Percentiles rank a stretch among this genome's conserved stretches.
Conservation (phyloP, 2,329 filamentous ascomycete species). For the Xenoacremonium recifei region DNA sequence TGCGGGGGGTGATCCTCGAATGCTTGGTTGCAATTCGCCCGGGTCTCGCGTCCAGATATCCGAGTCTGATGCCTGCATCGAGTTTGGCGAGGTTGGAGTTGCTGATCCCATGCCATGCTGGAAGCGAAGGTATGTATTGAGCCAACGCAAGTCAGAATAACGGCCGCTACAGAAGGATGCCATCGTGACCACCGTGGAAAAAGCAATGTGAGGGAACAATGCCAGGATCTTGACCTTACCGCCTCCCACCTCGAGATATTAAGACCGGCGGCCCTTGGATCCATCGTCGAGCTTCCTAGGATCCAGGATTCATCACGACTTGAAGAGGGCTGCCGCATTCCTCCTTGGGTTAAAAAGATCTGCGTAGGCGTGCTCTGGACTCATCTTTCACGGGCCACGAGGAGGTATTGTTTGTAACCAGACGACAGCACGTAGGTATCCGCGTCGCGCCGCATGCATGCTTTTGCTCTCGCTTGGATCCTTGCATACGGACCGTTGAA, state of each 20-base stretch:
- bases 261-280: too few relatives aligned
- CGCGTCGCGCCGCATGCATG: background rate
- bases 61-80: too few relatives aligned
- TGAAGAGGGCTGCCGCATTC: background rate
- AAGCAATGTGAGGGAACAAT: conserved; percentile 8
- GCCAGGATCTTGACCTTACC: conserved; percentile 1
- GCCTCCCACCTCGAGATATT: too few relatives aligned
- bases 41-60: too few relatives aligned
- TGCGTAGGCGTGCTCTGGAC: background rate
- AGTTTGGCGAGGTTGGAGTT: background rate
- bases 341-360: background rate
- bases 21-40: too few relatives aligned
- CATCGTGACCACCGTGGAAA: conserved; percentile 4
- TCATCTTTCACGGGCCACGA: background rate
- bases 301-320: background rate
- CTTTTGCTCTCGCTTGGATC: background rate
- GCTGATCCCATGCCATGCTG: background rate
- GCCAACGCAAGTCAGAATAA: background rate
- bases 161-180: background rate
- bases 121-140: background rate
- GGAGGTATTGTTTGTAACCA: background rate
- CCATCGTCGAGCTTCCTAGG: background rate
- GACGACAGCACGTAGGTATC: background rate
- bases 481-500: background rate
- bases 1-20: too few relatives aligned